Base-by-base conservation (phyloP, 2,329 filamentous ascomycete genomes). In the Phoma sp. region DNA sequence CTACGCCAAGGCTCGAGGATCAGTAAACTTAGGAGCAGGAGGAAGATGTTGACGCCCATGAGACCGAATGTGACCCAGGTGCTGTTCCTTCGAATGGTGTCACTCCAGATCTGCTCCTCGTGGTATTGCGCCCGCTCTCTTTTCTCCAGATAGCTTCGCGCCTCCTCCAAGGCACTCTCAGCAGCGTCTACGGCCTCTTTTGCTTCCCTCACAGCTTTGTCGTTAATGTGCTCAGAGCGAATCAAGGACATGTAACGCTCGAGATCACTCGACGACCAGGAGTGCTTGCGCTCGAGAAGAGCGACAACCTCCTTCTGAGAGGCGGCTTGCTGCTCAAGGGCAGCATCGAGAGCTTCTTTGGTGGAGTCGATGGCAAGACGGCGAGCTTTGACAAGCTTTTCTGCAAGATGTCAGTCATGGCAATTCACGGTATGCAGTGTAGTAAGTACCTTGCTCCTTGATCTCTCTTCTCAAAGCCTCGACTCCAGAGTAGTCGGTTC, bases 21-120 rank as follows among this genome's bases (percentile, higher is more conserved):
- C 64, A 96, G 88, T 76, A 97, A 88, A 65, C 96, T 87, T 14
- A 93, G 82, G 47, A 99, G 77, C 70, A 99, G 91, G 41, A 99
- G 78, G 57, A 98, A 74, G 29, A 98, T 90, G 71, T 99, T 99
- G 69, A 98, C 85, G 23, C 93, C 93, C 95, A 99, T 99, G 58
- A 99, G 79, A 0, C 93, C 95, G 87, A 96, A 98, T 0, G 95
- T 99, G 32, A 96, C 93, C 95, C 95, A 99, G 0, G 95, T 99
- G 73, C 90, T 95, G 82, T 96, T 96, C 61, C 95, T 83, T 32
- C 95, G 84, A 71, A 99, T 99, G 66, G 96, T 93, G 74, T 99
- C 95, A 70, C 91, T 96, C 95, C 95, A 99, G 52, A 99, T 96
- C 79, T 99, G 95, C 79, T 99, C 95, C 78, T 99, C 95, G 75